Evolutionary conservation across 169 alveolate species (phyloP).

Genomic region (Cryptosporidium meleagridis): DNA sequence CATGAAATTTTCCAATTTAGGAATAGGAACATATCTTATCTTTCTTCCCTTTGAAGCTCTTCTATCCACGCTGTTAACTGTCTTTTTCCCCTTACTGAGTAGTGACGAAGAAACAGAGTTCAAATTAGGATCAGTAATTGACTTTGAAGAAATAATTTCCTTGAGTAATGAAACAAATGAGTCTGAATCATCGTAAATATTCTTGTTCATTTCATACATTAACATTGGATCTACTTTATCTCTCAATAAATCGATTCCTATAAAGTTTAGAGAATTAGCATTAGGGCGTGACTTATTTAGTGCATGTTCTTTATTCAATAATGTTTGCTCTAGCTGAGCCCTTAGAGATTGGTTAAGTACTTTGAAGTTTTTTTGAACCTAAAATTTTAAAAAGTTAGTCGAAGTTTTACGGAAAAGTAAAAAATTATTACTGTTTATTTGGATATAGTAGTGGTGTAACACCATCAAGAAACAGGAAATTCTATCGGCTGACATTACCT

Average conservation of each 20-base stretch:
- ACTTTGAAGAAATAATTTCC: conserved; percentile 4
- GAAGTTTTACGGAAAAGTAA: neutral
- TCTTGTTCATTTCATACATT: neutral
- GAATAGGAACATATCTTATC: conserved; percentile 79
- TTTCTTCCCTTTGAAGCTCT: conserved; percentile 82
- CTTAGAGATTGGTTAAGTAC: conserved; percentile 75
- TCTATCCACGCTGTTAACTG: conserved; percentile 76
- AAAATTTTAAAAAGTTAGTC: neutral
- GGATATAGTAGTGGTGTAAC: conserved; percentile 66
- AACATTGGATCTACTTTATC: neutral
- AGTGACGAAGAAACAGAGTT: conserved; percentile 55
- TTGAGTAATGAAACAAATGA: conserved; percentile 26
- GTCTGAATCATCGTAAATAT: conserved; percentile 50
- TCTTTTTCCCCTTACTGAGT: conserved; percentile 45
- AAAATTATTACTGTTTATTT: neutral
- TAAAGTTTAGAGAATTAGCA: conserved; percentile 12
- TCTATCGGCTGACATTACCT: conserved; percentile 70
- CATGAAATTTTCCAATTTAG: conserved; percentile 76
- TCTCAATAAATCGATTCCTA: neutral
- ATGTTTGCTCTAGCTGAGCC: conserved; percentile 69
- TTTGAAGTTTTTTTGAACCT: conserved; percentile 65
- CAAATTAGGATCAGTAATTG: neutral
- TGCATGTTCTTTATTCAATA: conserved; percentile 43
- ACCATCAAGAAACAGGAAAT: conserved; percentile 26
- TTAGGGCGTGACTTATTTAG: conserved; percentile 56